phyloP scores from a whole-genome alignment of 1,284 basidiomycete genomes.

The Moniliophthora roreri region DNA sequence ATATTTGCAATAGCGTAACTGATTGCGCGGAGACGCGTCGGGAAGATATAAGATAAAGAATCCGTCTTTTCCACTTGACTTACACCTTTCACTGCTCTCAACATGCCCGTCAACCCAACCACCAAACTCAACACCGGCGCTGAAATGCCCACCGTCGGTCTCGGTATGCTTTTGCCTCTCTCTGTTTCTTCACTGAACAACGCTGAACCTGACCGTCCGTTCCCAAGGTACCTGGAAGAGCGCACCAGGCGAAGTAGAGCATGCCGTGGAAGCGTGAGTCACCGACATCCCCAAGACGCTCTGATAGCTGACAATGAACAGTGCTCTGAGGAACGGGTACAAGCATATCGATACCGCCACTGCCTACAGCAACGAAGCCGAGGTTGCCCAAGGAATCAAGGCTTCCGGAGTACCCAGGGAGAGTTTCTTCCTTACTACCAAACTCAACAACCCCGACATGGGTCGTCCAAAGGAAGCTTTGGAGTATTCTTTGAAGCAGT shows the following conservation, averaged over 20 bases:
- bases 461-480: constrained; percentile 64
- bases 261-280: constrained; percentile 55
- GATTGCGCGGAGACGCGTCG: neutral
- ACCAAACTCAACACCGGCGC: constrained; percentile 75
- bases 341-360: constrained; percentile 67
- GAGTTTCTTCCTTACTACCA: constrained; percentile 75
- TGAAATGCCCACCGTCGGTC: constrained; percentile 73
- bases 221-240: constrained; percentile 83
- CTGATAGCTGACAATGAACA: too few species aligned
- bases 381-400: constrained; percentile 81
- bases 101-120: constrained; percentile 45
- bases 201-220: constrained; percentile 3
- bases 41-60: neutral
- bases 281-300: too few species aligned
- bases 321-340: constrained; percentile 75
- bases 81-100: neutral
- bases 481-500: constrained; percentile 64
- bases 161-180: constrained; percentile 46
- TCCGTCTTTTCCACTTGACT: neutral
- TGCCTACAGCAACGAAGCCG: constrained; percentile 57
- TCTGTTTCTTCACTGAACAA: constrained; percentile 2
- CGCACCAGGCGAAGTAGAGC: constrained; percentile 58
- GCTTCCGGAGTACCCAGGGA: constrained; percentile 66
- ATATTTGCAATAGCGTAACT: neutral
- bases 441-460: constrained; percentile 76